phyloP scores from a whole-genome alignment of 1,284 basidiomycete species.

The Sanguinoderma infundibulare region DNA sequence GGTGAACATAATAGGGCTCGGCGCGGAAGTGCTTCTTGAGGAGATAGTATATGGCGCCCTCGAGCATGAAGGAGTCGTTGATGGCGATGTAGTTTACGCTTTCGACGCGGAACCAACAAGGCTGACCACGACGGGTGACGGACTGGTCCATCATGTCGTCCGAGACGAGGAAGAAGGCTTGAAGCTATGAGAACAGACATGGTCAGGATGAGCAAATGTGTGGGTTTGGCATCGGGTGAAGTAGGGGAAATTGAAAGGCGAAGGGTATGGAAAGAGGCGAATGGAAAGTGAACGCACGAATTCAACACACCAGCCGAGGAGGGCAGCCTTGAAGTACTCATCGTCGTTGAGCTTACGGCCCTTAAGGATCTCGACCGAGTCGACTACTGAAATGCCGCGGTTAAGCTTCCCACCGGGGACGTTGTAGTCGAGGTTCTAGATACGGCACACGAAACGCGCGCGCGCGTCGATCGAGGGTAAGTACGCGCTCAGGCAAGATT shows the following conservation, averaged over 20 bases:
- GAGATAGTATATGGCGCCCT: slow-evolving; percentile 91
- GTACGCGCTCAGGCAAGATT: not conserved
- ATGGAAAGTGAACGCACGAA: slow-evolving; percentile 76
- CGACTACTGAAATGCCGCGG: slow-evolving; percentile 93
- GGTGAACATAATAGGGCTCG: slow-evolving; percentile 85
- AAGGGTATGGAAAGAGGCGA: not conserved
- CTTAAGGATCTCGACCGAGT: slow-evolving; percentile 90
- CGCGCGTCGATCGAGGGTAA: not conserved
- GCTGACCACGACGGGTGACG: slow-evolving; percentile 96
- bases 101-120: slow-evolving; percentile 91
- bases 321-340: slow-evolving; percentile 89
- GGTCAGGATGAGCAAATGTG: not conserved
- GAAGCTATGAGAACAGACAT: slow-evolving; percentile 61
- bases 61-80: slow-evolving; percentile 98
- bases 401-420: slow-evolving; percentile 97
- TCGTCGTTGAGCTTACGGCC: slow-evolving; percentile 71
- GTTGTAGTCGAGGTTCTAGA: slow-evolving; percentile 91
- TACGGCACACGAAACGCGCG: not conserved
- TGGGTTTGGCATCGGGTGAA: not conserved
- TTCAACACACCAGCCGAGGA: slow-evolving; percentile 97
- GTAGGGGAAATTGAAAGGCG: not conserved
- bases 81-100: slow-evolving; percentile 88
- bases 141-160: slow-evolving; percentile 99
- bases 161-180: slow-evolving; percentile 97
- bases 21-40: slow-evolving; percentile 88